phyloP scores from a whole-genome alignment of 2,329 filamentous ascomycete genomes.

The Ceratocystis papillata region DNA sequence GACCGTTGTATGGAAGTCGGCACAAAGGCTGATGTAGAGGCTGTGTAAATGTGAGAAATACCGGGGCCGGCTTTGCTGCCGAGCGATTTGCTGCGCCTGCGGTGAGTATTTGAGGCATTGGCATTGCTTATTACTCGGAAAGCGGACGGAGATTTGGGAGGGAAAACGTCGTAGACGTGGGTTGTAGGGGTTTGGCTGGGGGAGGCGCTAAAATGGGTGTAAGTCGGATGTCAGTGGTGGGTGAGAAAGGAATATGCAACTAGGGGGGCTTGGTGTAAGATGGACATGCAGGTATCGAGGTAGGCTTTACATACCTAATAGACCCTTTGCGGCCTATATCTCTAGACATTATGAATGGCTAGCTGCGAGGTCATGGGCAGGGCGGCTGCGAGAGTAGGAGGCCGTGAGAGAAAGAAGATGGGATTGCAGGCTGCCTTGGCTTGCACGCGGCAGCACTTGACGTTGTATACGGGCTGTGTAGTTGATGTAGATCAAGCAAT shows the following conservation, averaged over 20 bases:
- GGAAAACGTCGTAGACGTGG: slow-evolving; percentile 19
- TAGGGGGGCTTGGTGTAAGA: neutral
- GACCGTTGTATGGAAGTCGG: slow-evolving; percentile 11
- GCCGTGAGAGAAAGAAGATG: slow-evolving; percentile 6
- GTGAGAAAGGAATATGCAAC: neutral
- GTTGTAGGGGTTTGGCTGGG: slow-evolving; percentile 1
- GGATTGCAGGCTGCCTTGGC: neutral
- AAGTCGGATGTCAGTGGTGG: slow-evolving; percentile 8
- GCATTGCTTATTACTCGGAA: neutral
- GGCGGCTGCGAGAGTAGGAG: too few species aligned
- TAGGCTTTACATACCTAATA: slow-evolving; percentile 7
- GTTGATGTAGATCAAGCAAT: too few species aligned
- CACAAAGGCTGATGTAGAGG: neutral
- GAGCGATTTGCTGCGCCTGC: slow-evolving; percentile 13
- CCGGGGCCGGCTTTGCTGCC: slow-evolving; percentile 16
- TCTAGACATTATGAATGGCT: slow-evolving; percentile 15
- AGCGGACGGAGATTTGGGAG: neutral
- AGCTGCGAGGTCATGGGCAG: neutral
- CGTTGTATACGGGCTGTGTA: neutral
- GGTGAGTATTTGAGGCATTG: neutral
- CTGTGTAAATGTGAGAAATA: slow-evolving; percentile 13
- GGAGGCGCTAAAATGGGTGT: neutral
- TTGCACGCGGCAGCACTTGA: neutral
- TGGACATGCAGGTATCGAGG: neutral
- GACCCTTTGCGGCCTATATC: slow-evolving; percentile 16